A percentile compares a stretch with the other conserved stretches of the same genome.
Evolutionary conservation across 345 rosid species (phyloP).

Genomic region (Gossypium longicalyx): DNA sequence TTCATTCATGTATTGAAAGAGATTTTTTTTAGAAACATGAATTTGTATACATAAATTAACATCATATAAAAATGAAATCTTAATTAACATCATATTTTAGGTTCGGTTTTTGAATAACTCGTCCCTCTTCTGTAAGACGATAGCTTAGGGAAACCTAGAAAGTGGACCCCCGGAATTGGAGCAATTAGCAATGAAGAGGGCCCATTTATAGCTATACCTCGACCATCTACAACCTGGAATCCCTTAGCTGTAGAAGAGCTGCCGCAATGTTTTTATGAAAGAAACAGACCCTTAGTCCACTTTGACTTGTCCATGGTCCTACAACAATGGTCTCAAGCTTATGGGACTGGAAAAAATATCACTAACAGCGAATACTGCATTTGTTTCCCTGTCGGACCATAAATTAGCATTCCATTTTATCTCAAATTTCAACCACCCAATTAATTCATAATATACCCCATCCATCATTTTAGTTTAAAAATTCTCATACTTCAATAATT

Average conservation of each 20-base stretch:
- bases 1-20: no score
- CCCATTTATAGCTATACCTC: neutral
- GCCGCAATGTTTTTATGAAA: constrained; percentile 17
- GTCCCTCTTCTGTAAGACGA: no score
- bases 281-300: neutral
- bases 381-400: neutral
- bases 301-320: constrained; percentile 24
- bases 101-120: no score
- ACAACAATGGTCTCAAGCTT: constrained; percentile 27
- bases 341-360: constrained; percentile 19
- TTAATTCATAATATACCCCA: neutral
- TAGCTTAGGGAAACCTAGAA: neutral
- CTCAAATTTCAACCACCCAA: neutral
- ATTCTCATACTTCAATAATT: no score
- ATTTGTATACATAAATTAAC: no score
- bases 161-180: neutral
- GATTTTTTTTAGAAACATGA: no score
- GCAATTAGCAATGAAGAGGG: constrained; percentile 14
- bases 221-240: constrained; percentile 19
- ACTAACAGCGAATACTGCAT: neutral
- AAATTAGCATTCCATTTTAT: neutral
- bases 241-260: constrained; percentile 28
- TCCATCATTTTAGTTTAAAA: no score
- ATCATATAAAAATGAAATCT: no score
- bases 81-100: no score